phyloP scores from a whole-genome alignment of 73 alveolate species.

The Tetrahymena thermophila region DNA sequence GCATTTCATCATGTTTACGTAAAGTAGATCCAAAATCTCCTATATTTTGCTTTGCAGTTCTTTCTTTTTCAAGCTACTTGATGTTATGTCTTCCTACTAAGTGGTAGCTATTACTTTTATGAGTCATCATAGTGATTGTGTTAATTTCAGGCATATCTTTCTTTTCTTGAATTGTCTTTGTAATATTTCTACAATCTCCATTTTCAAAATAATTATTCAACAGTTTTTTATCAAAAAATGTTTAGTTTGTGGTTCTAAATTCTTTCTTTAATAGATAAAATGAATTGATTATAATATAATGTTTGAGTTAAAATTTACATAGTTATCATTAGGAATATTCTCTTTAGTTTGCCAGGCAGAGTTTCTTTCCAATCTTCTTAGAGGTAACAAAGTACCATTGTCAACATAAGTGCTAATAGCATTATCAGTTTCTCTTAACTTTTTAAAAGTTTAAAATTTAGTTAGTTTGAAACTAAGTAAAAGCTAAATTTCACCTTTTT shows the following conservation, averaged over 20 bases:
- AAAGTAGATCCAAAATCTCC: not conserved
- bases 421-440: not conserved
- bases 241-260: not conserved
- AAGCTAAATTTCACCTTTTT: not conserved
- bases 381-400: not conserved
- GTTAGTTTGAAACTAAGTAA: not conserved
- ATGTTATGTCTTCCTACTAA: not conserved
- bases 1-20: not conserved
- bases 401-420: not conserved
- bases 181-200: not conserved
- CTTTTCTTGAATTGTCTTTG: not conserved
- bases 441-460: not conserved
- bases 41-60: not conserved
- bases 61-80: not conserved
- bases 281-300: no score
- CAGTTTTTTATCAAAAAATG: not conserved
- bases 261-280: not conserved
- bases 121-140: not conserved
- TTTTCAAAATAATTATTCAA: not conserved
- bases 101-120: not conserved
- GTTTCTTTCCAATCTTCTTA: not conserved
- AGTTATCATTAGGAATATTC: not conserved
- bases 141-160: not conserved
- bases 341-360: not conserved
- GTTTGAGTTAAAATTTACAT: not conserved